Conservation (phyloP, 495 filamentous ascomycete genomes). For the Tirmania nivea region DNA sequence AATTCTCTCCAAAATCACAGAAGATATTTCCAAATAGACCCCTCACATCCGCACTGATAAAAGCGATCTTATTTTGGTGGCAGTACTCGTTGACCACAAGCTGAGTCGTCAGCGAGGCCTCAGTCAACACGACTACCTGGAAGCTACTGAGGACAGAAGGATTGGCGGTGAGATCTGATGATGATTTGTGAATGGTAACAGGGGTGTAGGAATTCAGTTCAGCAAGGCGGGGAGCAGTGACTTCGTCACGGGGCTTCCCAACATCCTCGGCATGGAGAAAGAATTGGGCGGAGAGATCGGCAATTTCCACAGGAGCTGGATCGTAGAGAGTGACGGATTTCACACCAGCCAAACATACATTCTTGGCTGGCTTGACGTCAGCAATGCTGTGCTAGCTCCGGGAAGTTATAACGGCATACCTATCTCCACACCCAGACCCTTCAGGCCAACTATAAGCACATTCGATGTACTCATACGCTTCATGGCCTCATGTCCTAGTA, state of each 20-base stretch:
- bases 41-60: slow-evolving; percentile 71
- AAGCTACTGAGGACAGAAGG: slow-evolving; percentile 61
- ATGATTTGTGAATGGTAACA: slow-evolving; percentile 25
- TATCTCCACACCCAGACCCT: slow-evolving; percentile 91
- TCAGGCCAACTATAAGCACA: slow-evolving; percentile 75
- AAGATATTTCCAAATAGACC: slow-evolving; percentile 92
- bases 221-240: slow-evolving; percentile 69
- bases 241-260: slow-evolving; percentile 71
- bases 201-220: slow-evolving; percentile 95
- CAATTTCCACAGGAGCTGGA: slow-evolving; percentile 12
- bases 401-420: slow-evolving; percentile 24
- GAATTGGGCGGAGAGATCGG: slow-evolving; percentile 36
- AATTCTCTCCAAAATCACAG: slow-evolving; percentile 91
- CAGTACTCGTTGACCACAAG: slow-evolving; percentile 71
- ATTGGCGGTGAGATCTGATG: slow-evolving; percentile 37
- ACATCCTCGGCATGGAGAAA: slow-evolving; percentile 78
- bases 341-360: slow-evolving; percentile 90
- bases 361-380: slow-evolving; percentile 44
- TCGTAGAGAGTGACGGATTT: slow-evolving; percentile 32
- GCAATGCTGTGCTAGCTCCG: neutral
- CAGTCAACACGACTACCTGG: slow-evolving; percentile 80
- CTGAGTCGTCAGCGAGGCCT: slow-evolving; percentile 58
- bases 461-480: slow-evolving; percentile 96
- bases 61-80: slow-evolving; percentile 73
- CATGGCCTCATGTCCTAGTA: slow-evolving; percentile 98